These are phyloP conservation scores for Rhizophora mangle DNA, from an alignment of 345 rosid species.

Conservation along the genomic window DNA sequence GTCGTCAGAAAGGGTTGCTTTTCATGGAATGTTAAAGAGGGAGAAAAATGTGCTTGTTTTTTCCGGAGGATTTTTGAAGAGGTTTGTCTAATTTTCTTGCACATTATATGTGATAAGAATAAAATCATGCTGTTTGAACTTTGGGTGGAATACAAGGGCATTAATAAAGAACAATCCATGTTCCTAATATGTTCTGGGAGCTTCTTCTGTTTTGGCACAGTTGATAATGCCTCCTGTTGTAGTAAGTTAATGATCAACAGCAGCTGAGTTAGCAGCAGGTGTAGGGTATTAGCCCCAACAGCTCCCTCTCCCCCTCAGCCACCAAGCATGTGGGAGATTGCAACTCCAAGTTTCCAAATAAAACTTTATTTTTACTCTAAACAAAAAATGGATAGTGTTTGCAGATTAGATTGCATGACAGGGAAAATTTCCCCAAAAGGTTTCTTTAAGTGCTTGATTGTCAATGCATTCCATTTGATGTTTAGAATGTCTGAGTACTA, in stretches of 20 bases:
- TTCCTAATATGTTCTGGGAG: not conserved
- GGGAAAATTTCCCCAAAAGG: not conserved
- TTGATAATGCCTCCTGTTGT: not conserved
- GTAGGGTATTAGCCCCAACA: no score
- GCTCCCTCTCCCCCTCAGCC: no score
- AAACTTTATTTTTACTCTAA: no score
- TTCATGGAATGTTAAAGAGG: constrained; percentile 56
- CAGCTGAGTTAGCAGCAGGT: not conserved
- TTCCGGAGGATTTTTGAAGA: constrained; percentile 92
- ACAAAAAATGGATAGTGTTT: no score
- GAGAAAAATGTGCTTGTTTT: constrained; percentile 65
- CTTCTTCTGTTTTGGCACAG: not conserved
- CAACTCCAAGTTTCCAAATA: not conserved
- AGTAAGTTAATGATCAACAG: not conserved
- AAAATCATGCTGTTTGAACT: not conserved
- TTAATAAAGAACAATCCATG: not conserved
- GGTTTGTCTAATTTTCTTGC: constrained; percentile 40
- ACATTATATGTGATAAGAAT: not conserved
- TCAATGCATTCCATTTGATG: no score
- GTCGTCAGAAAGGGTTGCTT: constrained; percentile 33
- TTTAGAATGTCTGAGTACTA: no score
- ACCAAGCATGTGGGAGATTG: not conserved
- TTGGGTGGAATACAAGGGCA: not conserved
- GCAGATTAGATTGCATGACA: not conserved
- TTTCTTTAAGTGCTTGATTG: not conserved